These are phyloP conservation scores for Aschersonia sp. DNA, from an alignment of 2,329 filamentous ascomycete species.

Conservation along the genomic window DNA sequence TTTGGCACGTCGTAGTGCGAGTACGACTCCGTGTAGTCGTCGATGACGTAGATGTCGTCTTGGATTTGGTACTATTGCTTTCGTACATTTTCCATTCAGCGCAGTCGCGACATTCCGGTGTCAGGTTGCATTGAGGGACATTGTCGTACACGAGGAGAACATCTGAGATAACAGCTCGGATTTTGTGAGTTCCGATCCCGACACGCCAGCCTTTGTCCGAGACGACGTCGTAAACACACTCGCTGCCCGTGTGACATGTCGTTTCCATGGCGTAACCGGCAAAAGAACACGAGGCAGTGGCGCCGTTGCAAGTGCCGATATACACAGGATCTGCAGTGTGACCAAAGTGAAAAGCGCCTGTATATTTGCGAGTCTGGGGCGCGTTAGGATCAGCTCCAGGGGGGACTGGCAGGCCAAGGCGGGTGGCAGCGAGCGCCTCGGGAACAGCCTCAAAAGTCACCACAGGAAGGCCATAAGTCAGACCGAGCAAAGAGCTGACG, in stretches of 20 bases:
- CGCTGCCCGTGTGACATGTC: slow-evolving; percentile 75
- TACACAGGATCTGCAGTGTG: slow-evolving; percentile 93
- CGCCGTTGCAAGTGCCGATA: slow-evolving; percentile 85
- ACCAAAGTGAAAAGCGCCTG: slow-evolving; percentile 79
- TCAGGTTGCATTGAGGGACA: slow-evolving; percentile 62
- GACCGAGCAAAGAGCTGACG: slow-evolving; percentile 71
- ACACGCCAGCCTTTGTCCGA: slow-evolving; percentile 85
- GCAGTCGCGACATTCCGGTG: slow-evolving; percentile 77
- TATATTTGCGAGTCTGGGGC: slow-evolving; percentile 57
- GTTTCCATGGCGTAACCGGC: slow-evolving; percentile 90
- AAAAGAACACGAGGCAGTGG: slow-evolving; percentile 77
- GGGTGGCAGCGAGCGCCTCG: slow-evolving; percentile 72
- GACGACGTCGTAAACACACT: slow-evolving; percentile 89
- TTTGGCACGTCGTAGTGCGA: slow-evolving; percentile 75
- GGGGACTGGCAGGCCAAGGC: slow-evolving; percentile 74
- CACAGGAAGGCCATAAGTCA: slow-evolving; percentile 84
- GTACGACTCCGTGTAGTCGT: slow-evolving; percentile 55
- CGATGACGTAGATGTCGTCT: slow-evolving; percentile 42
- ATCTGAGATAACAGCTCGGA: slow-evolving; percentile 74
- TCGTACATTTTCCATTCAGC: slow-evolving; percentile 89
- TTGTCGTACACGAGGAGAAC: slow-evolving; percentile 72
- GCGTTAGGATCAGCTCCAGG: slow-evolving; percentile 59
- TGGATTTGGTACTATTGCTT: slow-evolving; percentile 74
- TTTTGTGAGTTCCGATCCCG: slow-evolving; percentile 82
- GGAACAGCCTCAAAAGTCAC: slow-evolving; percentile 89